Conservation (phyloP, 2,329 filamentous ascomycete genomes). For the Rutstroemia sp. region DNA sequence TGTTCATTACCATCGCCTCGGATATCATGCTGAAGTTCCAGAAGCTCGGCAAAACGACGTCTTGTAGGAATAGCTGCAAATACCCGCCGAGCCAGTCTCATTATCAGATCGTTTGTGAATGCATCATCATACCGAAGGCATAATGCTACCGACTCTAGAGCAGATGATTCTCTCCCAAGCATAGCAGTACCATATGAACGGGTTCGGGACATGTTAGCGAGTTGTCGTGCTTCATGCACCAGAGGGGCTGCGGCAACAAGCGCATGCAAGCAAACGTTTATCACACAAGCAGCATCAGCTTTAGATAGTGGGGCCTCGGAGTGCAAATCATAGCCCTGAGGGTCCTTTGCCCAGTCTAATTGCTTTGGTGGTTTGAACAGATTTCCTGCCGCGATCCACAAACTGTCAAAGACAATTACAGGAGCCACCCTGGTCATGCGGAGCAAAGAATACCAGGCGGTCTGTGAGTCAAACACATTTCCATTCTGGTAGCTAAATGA, state of each 20-base stretch:
- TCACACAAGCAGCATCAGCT: slow-evolving; percentile 24
- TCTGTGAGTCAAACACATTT: slow-evolving; percentile 51
- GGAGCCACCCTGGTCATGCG: slow-evolving; percentile 50
- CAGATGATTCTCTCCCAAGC: slow-evolving; percentile 38
- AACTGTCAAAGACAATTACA: slow-evolving; percentile 52
- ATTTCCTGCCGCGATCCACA: slow-evolving; percentile 54
- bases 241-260: slow-evolving; percentile 49
- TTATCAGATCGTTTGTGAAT: slow-evolving; percentile 52
- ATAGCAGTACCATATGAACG: slow-evolving; percentile 38
- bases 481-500: slow-evolving; percentile 48
- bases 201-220: slow-evolving; percentile 54
- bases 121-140: slow-evolving; percentile 56
- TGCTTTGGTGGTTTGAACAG: slow-evolving; percentile 47
- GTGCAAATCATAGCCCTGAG: not conserved
- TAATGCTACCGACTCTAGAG: slow-evolving; percentile 40
- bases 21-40: slow-evolving; percentile 23
- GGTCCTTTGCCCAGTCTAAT: slow-evolving; percentile 23
- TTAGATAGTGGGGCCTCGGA: slow-evolving; percentile 19
- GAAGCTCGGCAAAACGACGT: slow-evolving; percentile 24
- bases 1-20: slow-evolving; percentile 17
- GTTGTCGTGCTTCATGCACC: slow-evolving; percentile 23
- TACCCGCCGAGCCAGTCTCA: slow-evolving; percentile 50
- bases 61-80: slow-evolving; percentile 44
- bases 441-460: slow-evolving; percentile 56
- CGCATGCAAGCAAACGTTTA: slow-evolving; percentile 54